Evolutionary conservation across 768 basidiomycete genomes (phyloP).

Genomic region (Lyophyllum atratum): DNA sequence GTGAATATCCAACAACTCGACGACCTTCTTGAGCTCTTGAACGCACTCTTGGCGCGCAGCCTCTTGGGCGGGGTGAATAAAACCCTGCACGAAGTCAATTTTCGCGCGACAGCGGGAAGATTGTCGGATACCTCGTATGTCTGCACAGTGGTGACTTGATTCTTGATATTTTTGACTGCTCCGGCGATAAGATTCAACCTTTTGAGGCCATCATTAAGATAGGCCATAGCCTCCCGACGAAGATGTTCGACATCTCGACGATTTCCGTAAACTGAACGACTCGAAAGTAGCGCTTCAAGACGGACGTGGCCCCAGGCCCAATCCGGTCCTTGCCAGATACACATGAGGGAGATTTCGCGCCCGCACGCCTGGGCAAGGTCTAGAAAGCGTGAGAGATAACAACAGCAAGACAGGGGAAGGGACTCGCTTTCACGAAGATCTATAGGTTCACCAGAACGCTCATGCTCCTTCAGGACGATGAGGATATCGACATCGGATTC

Average conservation of each 20-base stretch:
- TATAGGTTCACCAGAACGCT: background rate
- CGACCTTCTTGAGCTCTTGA: background rate
- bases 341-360: background rate
- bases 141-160: background rate
- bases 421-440: background rate
- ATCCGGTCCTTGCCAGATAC: background rate
- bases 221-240: background rate
- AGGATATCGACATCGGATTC: background rate
- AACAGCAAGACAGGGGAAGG: background rate
- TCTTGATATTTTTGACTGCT: background rate
- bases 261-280: background rate
- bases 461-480: background rate
- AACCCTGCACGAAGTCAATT: background rate
- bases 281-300: background rate
- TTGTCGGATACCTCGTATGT: background rate
- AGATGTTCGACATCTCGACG: background rate
- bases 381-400: background rate
- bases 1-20: background rate
- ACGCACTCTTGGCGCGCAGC: background rate
- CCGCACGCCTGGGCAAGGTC: background rate
- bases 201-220: background rate
- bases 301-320: background rate
- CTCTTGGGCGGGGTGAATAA: background rate
- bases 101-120: background rate
- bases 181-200: background rate